phyloP scores from a whole-genome alignment of 208 protist species.

The Leishmania arabica region DNA sequence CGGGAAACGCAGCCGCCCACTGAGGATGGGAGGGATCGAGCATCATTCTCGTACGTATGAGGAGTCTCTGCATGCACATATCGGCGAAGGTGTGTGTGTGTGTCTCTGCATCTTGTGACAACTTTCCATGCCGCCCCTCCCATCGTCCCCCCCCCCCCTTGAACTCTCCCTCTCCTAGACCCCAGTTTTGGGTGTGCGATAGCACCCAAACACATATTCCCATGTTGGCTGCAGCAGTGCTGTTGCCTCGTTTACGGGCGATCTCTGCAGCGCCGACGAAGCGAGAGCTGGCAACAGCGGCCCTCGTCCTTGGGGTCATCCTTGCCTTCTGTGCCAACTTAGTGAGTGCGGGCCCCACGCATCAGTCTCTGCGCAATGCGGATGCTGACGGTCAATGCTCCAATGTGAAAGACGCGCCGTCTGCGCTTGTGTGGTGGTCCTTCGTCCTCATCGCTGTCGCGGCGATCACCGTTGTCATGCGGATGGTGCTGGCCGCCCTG shows the following conservation, averaged over 20 bases:
- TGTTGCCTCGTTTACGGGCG: background rate
- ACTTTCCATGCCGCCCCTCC: background rate
- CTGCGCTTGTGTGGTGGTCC: background rate
- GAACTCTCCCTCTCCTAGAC: background rate
- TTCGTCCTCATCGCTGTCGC: slow-evolving; percentile 7
- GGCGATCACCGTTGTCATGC: background rate
- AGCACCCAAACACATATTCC: background rate
- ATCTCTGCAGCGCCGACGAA: background rate
- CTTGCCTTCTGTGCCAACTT: background rate
- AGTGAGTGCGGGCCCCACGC: background rate
- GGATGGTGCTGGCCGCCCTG: background rate
- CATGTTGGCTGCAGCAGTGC: background rate
- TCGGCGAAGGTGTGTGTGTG: background rate
- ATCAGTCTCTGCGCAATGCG: background rate
- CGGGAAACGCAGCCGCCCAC: background rate
- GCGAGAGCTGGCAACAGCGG: background rate
- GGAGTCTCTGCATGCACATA: background rate
- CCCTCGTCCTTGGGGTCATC: background rate
- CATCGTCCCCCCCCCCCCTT: background rate
- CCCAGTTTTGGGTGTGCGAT: background rate
- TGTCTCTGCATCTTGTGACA: background rate
- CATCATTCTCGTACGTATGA: background rate
- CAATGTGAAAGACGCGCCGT: background rate
- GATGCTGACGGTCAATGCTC: too few relatives aligned
- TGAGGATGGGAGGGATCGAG: background rate